Base-by-base conservation (phyloP, 2,329 filamentous ascomycete species). In the Trichoderma atroviride region DNA sequence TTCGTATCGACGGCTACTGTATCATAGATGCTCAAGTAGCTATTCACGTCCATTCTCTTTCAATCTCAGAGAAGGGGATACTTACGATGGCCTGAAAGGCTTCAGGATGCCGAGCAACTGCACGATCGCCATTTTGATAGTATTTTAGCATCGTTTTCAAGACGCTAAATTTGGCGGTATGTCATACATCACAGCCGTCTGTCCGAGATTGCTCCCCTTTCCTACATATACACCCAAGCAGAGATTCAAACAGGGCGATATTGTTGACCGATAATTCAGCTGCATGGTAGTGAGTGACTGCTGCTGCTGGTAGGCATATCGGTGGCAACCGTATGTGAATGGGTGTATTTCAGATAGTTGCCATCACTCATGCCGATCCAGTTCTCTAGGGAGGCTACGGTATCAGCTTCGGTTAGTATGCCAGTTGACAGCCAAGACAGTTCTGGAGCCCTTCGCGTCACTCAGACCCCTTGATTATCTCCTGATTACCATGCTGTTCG, bases 401-500 rank as follows among this genome's bases (percentile, higher is more conserved):
- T 66, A 62, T 55, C 35, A 33, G n/a, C 19, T 50, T 43, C 29
- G 22, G 47, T 35, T 52, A 33, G 52, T 52, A n/a, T 16, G 35
- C 55, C 31, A 50, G 56, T 71, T 68, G 70, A 69, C 40, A 60
- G 52, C 57, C 56, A 27, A 50, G 58, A 47, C 14, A 43, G 10
- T 60, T 50, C 56, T 56, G 52, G 53, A 37, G 56, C 40, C 27
- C 50, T 61, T 67, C 43, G 63, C 27, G 70, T 70, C 58, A 29
- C 47, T 57, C 70, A 71, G 43, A 22, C 43, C 35, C 52, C 40
- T 68, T 57, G n/a, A 31, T 24, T 40, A 47, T 60, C 47, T 72
- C 63, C 58, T 63, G 63, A 69, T 59, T 66, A 56, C 50, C 69
- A 66, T n/a, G 70, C 40, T 75, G 74, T 73, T 76, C 71, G 74